Evolutionary conservation across 495 filamentous ascomycete genomes (phyloP), one percentile per base, ranked within the genome.

Genomic region (Hypoxylon rickii): DNA sequence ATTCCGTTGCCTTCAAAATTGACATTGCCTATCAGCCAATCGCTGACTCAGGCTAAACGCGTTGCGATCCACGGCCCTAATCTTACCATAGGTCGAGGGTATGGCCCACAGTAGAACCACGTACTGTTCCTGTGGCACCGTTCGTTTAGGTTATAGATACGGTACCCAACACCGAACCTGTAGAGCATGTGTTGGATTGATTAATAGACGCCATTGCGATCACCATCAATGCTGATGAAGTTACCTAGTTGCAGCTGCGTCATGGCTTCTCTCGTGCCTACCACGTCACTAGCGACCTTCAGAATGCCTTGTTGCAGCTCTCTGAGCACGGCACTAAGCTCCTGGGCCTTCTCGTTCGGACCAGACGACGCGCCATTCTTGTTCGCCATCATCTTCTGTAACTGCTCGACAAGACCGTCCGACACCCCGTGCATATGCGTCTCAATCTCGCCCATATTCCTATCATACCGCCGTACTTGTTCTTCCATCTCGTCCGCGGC

Each of bases 251-350:
- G 82, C 12, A 88, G 68, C 58, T 84, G 83, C 47, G 87, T 87
- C 33, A 89, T 79, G 43, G 83, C 81, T 70, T 92, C 89, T 63
- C 86, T 82, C 6, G 81, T 82, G 46, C 72, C 71, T 1, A 87
- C 88, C 34, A 93, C 80, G 42, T 86, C 84, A 44, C 79, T 78
- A 3, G 90, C 90, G 37, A 92, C 88, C 39, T 86, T 82, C 42
- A 91, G 68, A 50, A 95, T 89, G 21, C 88, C 84, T 51, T 83
- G 78, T 74, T 94, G 89, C 55, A 95, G 89, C 58, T 90, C 89
- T 47, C 81, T 76, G 46, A 95, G 74, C 40, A 88, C 88, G 3
- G 76, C 83, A 6, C 83, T 83, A 22, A 95, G 74, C 65, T 79
- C 78, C 22, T 70, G 48, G 4, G 73, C 73, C 53, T 61, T 68